Conservation (phyloP, 176 grass and related monocot species). For the Thalia dealbata region DNA sequence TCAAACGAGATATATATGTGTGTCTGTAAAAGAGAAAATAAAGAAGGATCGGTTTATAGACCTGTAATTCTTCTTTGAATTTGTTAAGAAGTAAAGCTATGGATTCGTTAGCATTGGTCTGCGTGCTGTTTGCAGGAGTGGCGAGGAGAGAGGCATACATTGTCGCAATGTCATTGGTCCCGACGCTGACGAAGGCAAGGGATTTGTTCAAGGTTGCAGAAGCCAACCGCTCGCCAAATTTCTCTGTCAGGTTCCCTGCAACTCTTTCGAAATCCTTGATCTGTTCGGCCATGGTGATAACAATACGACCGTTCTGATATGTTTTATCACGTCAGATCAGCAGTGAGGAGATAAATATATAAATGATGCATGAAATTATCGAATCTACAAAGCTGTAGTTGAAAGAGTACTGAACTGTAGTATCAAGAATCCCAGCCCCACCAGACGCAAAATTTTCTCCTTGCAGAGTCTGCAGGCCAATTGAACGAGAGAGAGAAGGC, state of each 20-base stretch:
- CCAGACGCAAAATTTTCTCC: constrained; percentile 37
- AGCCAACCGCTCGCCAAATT: background rate
- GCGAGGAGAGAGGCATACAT: background rate
- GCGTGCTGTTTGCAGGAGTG: constrained; percentile 2
- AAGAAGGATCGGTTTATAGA: background rate
- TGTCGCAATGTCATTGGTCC: constrained; percentile 26
- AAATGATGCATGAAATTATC: too few species aligned
- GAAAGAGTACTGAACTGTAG: constrained; percentile 14
- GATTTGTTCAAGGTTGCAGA: constrained; percentile 9
- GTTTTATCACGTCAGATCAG: too few species aligned
- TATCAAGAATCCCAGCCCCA: constrained; percentile 32
- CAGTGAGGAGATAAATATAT: too few species aligned
- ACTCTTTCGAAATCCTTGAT: constrained; percentile 18
- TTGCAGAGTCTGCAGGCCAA: background rate
- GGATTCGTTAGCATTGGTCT: background rate
- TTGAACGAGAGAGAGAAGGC: constrained; percentile 28
- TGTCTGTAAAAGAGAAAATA: background rate
- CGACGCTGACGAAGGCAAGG: constrained; percentile 20
- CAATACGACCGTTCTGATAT: background rate
- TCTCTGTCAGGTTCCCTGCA: background rate
- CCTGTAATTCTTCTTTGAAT: background rate
- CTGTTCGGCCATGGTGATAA: constrained; percentile 19
- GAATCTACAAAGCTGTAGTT: too few species aligned
- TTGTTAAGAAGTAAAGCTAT: constrained; percentile 1
- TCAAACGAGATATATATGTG: background rate